These are phyloP conservation scores for Tetragonia tetragonoides DNA, from an alignment of 148 eudicot species.

Conservation along the genomic window DNA sequence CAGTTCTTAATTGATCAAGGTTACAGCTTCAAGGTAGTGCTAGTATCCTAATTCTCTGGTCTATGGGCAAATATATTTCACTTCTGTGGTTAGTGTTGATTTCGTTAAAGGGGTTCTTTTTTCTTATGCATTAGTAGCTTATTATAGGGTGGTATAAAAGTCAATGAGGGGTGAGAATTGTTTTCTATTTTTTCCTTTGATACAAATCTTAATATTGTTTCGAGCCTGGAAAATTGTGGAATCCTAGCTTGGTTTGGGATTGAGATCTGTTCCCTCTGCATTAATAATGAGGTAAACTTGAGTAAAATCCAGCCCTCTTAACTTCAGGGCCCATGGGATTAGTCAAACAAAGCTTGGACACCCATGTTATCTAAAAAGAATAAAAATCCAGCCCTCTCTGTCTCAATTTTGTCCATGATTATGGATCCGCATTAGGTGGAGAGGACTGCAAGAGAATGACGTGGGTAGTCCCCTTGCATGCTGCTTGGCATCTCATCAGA, in stretches of 20 bases:
- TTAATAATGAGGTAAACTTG: not conserved
- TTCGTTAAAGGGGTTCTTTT: not conserved
- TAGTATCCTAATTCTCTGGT: conserved; percentile 20
- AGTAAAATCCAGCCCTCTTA: not conserved
- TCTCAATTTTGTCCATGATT: not conserved
- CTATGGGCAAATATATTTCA: not conserved
- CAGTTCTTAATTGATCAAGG: conserved; percentile 99
- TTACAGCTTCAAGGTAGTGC: conserved; percentile 96
- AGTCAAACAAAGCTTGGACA: too few relatives aligned
- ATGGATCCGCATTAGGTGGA: not conserved
- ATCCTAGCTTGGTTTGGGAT: not conserved
- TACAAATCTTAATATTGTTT: not conserved
- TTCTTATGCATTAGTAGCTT: not conserved
- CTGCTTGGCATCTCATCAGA: not conserved
- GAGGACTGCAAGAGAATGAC: not conserved
- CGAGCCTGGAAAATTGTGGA: not conserved
- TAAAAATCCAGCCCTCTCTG: not conserved
- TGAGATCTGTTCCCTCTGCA: not conserved
- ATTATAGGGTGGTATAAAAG: not conserved
- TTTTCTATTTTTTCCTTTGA: too few relatives aligned
- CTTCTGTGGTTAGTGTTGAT: not conserved
- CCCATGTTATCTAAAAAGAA: too few relatives aligned
- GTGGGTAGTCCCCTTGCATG: not conserved
- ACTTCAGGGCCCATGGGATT: not conserved
- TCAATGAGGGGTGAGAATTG: too few relatives aligned